Conservation (phyloP, 345 rosid species). For the Gossypium turneri region DNA sequence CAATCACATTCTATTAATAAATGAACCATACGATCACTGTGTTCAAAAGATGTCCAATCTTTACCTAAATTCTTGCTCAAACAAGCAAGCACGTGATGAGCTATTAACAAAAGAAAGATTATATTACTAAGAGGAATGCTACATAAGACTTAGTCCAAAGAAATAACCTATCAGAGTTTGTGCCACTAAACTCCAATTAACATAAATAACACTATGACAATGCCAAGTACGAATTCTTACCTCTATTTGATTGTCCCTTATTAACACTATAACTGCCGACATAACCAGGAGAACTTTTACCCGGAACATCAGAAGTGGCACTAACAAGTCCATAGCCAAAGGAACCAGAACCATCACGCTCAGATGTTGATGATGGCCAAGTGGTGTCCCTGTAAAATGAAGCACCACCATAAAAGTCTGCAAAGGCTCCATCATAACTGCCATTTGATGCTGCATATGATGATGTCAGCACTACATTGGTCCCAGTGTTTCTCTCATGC, state of each 20-base stretch:
- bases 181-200: conserved; percentile 4
- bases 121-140: too few species aligned
- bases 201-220: neutral
- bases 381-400: conserved; percentile 55
- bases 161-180: neutral
- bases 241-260: conserved; percentile 75
- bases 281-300: conserved; percentile 59
- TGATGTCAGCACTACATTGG: conserved; percentile 37
- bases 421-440: conserved; percentile 48
- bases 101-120: too few species aligned
- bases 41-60: too few species aligned
- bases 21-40: too few species aligned
- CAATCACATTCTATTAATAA: too few species aligned
- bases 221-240: conserved; percentile 28
- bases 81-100: too few species aligned
- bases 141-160: too few species aligned
- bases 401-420: conserved; percentile 42
- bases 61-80: too few species aligned
- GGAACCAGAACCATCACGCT: conserved; percentile 46
- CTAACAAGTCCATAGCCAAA: conserved; percentile 47
- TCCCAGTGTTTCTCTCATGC: conserved; percentile 49
- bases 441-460: conserved; percentile 50
- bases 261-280: conserved; percentile 65
- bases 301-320: conserved; percentile 48
- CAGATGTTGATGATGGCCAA: conserved; percentile 55